These are phyloP conservation scores for Chrysanthemum makinoi DNA, from an alignment of 129 eudicot genomes.

Conservation along the genomic window DNA sequence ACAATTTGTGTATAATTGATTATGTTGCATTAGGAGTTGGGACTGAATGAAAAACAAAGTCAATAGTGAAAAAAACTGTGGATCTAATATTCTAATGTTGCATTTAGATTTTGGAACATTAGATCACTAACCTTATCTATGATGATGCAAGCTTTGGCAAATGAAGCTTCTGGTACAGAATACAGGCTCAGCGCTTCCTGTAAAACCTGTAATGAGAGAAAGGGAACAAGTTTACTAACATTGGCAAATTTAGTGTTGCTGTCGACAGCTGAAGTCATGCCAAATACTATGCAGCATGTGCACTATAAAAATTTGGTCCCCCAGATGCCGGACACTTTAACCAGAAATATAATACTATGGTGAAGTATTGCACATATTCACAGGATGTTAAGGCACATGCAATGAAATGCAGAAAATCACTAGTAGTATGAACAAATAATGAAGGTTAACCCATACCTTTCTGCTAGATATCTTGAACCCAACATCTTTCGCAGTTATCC, in stretches of 20 bases:
- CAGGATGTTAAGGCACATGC: conserved; percentile 5
- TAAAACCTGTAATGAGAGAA: conserved; percentile 56
- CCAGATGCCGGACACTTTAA: not conserved
- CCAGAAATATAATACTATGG: not conserved
- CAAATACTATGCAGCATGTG: not conserved
- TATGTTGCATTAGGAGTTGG: conserved; percentile 4
- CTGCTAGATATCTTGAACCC: conserved; percentile 95
- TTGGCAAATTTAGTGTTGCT: conserved; percentile 1
- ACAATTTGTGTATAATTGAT: too few relatives aligned
- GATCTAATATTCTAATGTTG: not conserved
- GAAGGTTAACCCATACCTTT: conserved; percentile 53
- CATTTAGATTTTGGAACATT: conserved; percentile 6
- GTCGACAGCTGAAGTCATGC: conserved; percentile 9
- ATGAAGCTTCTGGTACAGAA: conserved; percentile 68
- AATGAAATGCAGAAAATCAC: conserved; percentile 8
- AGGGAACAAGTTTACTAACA: not conserved
- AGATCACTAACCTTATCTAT: conserved; percentile 88
- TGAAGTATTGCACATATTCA: conserved; percentile 7
- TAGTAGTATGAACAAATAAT: not conserved
- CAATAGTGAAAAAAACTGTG: not conserved
- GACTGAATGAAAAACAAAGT: not conserved
- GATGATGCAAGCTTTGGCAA: conserved; percentile 79
- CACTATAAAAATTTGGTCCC: not conserved
- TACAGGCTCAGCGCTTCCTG: conserved; percentile 82
- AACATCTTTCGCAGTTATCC: conserved; percentile 91